Conservation (phyloP, 495 filamentous ascomycete genomes). For the Astrothelium macrocarpum region DNA sequence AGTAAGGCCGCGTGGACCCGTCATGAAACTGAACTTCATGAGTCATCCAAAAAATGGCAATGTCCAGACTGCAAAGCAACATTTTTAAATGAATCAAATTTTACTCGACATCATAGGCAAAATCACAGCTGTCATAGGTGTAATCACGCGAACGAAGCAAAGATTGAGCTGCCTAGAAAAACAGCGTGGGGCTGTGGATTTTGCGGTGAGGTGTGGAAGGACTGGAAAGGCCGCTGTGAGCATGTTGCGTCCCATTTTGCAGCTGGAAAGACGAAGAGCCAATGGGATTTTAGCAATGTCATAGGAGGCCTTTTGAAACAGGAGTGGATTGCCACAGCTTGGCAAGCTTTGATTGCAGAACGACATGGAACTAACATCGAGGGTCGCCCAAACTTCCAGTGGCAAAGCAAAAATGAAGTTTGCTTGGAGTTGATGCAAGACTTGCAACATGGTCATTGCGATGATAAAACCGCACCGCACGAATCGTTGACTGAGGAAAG, state of each 20-base stretch:
- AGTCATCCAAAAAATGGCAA: not conserved
- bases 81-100: not conserved
- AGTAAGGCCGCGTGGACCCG: not conserved
- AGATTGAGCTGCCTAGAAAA: not conserved
- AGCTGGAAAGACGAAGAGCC: not conserved
- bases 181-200: not conserved
- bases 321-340: not conserved
- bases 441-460: not conserved
- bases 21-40: not conserved
- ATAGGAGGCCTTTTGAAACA: not conserved
- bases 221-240: not conserved
- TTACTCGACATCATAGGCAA: not conserved
- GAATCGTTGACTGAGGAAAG: not conserved
- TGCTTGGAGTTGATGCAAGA: not conserved
- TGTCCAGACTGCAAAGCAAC: slow-evolving; percentile 1
- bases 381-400: not conserved
- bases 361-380: not conserved
- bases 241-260: slow-evolving; percentile 1
- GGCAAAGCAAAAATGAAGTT: not conserved
- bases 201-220: not conserved
- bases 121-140: not conserved
- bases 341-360: not conserved
- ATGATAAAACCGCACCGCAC: not conserved
- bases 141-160: not conserved
- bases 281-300: not conserved